Percentiles rank a stretch among this genome's conserved stretches.
Conservation (phyloP, 2,329 filamentous ascomycete species). For the Sporothrix luriei region DNA sequence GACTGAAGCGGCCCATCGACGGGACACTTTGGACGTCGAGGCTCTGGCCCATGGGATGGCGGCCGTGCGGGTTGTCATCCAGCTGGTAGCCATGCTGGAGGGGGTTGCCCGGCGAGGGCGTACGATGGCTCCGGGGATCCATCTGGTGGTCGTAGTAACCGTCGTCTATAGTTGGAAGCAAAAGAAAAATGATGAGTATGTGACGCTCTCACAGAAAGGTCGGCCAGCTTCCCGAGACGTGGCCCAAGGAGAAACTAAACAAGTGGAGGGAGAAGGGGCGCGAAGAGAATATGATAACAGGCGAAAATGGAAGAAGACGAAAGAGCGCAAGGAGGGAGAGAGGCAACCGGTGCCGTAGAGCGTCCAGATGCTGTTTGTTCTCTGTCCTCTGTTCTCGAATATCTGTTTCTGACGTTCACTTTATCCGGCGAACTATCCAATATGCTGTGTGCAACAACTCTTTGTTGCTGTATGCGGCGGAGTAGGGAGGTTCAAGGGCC, state of each 20-base stretch:
- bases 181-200: conserved; percentile 19
- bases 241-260: conserved; percentile 11
- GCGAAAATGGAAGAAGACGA: no score
- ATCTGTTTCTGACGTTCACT: conserved; percentile 23
- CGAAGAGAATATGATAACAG: neutral
- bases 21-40: conserved; percentile 61
- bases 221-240: conserved; percentile 18
- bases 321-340: conserved; percentile 10
- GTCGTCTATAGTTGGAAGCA: conserved; percentile 51
- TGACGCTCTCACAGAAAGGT: conserved; percentile 17
- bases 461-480: conserved; percentile 20
- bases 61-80: conserved; percentile 72
- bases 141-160: conserved; percentile 61
- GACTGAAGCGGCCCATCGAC: conserved; percentile 53
- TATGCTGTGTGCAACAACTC: conserved; percentile 22
- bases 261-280: neutral
- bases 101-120: conserved; percentile 77
- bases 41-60: conserved; percentile 51
- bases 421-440: conserved; percentile 21
- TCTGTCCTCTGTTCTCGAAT: neutral
- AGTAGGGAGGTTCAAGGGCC: conserved; percentile 7
- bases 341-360: conserved; percentile 25
- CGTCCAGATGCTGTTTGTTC: conserved; percentile 17
- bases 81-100: conserved; percentile 77
- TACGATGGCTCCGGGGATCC: conserved; percentile 61